Evolutionary conservation across 2,329 filamentous ascomycete genomes (phyloP), one percentile per base, ranked within the genome.

Genomic region (Verticillium klebahnii): DNA sequence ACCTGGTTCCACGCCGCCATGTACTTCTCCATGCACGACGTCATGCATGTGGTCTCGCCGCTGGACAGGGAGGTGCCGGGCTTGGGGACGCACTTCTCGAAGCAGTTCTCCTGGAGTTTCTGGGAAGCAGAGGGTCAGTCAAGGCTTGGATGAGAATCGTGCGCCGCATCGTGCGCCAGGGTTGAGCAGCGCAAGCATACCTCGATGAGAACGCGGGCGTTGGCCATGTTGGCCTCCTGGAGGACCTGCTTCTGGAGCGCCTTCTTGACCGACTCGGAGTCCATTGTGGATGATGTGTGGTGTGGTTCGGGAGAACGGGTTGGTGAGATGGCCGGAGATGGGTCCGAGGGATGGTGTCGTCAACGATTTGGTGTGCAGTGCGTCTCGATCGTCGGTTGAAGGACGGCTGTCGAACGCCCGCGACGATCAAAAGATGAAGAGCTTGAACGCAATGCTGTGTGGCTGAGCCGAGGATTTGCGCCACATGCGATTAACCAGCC

Each of bases 101-200:
- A 94, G 80, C 91, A 94, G 77, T 89, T 87, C 69, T 90, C 84
- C 77, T 93, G 91, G 75, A 93, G 84, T 85, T 91, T 92, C 89
- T 92, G 63, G 34, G 58, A 45, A 32, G 39, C 4, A 29, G 29
- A 29, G 40, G n/a, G 25, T 45, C 31, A n/a, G 52, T n/a, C 23
- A 39, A 29, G 32, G 9, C 23, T 14, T 2, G 37, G 17, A 12
- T 15, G 14, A 40, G 17, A 23, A 11, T 25, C n/a, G 34, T 50
- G 3, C n/a, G 9, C 7, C 23, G 19, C 19, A 1, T 23, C 19
- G 45, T 25, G 9, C 9, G 45, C 5, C 45, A 14, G 45, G 19
- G 45, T 6, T 2, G 45, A 11, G 45, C 45, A 50, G 45, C 34
- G 9, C 34, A 36, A 36, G 70, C 79, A 60, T 79, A 90, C 89